A percentile compares a stretch with the other conserved stretches of the same genome.
Conservation (phyloP, 2,329 filamentous ascomycete genomes). For the Reticulascus tulasneorum region DNA sequence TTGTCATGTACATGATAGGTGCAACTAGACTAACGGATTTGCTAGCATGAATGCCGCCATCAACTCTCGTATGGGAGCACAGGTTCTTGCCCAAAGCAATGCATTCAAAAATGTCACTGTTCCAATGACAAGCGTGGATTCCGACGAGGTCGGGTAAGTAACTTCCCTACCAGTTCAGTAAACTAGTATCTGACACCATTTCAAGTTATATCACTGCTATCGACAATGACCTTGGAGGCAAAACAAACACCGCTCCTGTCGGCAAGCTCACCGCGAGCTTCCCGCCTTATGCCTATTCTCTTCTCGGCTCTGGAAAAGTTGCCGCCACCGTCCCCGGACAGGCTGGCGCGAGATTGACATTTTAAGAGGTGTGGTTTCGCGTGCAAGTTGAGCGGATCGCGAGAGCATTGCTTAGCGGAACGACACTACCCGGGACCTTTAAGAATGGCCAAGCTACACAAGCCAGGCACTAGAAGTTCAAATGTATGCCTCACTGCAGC, state of each 20-base stretch:
- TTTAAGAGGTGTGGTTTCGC: too few relatives aligned
- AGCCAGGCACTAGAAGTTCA: too few relatives aligned
- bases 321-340: conserved; percentile 30
- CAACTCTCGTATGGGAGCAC: conserved; percentile 49
- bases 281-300: conserved; percentile 42
- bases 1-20: too few relatives aligned
- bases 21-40: background rate
- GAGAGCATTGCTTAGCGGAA: too few relatives aligned
- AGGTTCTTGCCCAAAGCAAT: conserved; percentile 51
- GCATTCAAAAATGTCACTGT: conserved; percentile 21
- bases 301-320: conserved; percentile 41
- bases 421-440: too few relatives aligned
- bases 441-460: too few relatives aligned
- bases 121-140: conserved; percentile 25
- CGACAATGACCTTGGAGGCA: conserved; percentile 9
- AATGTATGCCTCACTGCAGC: too few relatives aligned
- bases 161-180: too few relatives aligned
- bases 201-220: conserved; percentile 7
- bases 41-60: conserved; percentile 38
- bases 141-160: conserved; percentile 9
- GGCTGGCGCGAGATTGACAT: conserved; percentile 27
- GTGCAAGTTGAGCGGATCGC: too few relatives aligned
- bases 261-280: conserved; percentile 44
- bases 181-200: too few relatives aligned
- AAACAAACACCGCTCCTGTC: conserved; percentile 11